phyloP scores from a whole-genome alignment of 169 alveolate species.

The Plasmodium sp. region DNA sequence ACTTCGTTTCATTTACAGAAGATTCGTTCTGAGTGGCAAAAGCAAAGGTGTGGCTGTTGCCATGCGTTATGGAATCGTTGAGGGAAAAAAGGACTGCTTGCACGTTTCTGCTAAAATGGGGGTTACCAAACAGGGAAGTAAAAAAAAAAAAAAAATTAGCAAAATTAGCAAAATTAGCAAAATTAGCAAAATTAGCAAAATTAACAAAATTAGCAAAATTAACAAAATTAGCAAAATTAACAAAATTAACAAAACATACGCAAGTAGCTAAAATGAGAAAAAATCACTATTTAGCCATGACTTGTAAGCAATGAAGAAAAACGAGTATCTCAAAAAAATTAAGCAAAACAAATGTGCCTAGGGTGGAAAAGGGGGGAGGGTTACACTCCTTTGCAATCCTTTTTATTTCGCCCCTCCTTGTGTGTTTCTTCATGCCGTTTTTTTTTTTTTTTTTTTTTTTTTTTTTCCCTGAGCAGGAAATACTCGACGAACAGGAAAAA shows the following conservation, averaged over 20 bases:
- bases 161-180: no score
- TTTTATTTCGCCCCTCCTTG: neutral
- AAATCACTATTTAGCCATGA: neutral
- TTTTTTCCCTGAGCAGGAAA: neutral
- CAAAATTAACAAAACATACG: neutral
- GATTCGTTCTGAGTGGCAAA: neutral
- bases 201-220: no score
- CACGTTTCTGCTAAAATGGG: neutral
- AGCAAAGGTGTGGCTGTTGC: neutral
- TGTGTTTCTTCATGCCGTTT: neutral
- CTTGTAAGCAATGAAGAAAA: neutral
- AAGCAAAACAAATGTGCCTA: neutral
- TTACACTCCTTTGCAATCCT: neutral
- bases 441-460: neutral
- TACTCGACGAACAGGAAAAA: neutral
- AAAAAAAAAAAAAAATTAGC: neutral
- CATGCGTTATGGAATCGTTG: neutral
- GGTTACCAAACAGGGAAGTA: neutral
- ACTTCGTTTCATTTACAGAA: constrained; percentile 20
- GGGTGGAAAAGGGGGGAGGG: neutral
- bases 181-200: no score
- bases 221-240: no score
- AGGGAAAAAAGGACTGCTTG: neutral
- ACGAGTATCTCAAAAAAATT: neutral
- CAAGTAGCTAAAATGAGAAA: neutral